These are phyloP conservation scores for Primulina tabacum DNA, from an alignment of 257 asterid genomes.

Conservation along the genomic window DNA sequence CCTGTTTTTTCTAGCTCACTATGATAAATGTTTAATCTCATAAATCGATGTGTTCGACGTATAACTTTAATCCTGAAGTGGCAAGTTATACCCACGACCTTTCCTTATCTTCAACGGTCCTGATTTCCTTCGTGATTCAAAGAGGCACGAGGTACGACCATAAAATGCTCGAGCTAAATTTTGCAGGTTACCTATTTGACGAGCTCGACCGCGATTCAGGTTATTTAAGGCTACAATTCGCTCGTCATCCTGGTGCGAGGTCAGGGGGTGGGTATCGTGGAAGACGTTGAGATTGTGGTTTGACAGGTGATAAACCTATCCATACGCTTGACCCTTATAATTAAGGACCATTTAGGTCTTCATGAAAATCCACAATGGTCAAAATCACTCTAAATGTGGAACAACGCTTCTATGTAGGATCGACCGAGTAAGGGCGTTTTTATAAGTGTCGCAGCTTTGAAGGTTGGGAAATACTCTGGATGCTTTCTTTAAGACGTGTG, in stretches of 20 bases:
- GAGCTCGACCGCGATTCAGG: slow-evolving; percentile 57
- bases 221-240: slow-evolving; percentile 54
- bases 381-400: slow-evolving; percentile 43
- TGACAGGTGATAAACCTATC: slow-evolving; percentile 60
- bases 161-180: slow-evolving; percentile 48
- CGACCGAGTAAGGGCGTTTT: slow-evolving; percentile 1
- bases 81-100: neutral
- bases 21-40: neutral
- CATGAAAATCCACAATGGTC: slow-evolving; percentile 23
- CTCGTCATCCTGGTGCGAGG: slow-evolving; percentile 66
- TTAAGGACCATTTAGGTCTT: slow-evolving; percentile 32
- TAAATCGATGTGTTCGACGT: neutral
- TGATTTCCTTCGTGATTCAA: neutral
- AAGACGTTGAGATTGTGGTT: slow-evolving; percentile 40
- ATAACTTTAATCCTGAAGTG: neutral
- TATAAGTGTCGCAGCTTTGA: neutral
- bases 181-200: slow-evolving; percentile 70
- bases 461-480: neutral
- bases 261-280: slow-evolving; percentile 53
- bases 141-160: slow-evolving; percentile 15
- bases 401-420: slow-evolving; percentile 62
- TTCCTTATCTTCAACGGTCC: neutral
- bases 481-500: neutral
- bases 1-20: neutral
- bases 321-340: slow-evolving; percentile 37